Evolutionary conservation across 768 basidiomycete species (phyloP), one percentile per base, ranked within the genome.

Genomic region (Clavaria fumosa): DNA sequence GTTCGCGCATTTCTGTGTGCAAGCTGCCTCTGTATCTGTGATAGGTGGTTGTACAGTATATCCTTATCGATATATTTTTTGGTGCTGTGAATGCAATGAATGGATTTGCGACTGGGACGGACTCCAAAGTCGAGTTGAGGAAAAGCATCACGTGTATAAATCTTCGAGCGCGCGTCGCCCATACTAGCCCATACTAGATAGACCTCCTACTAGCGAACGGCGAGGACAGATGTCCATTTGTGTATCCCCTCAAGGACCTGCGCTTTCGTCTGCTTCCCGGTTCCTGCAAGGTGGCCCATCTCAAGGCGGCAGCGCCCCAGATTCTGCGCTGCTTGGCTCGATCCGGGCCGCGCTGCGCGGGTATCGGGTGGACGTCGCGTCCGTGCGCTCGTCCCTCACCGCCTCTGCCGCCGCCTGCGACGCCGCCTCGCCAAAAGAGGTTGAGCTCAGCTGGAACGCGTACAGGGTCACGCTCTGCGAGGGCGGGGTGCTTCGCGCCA

Each of bases 381-480:
- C 61, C 30, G 58, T 69, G 23, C 64, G 67, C 34, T 61, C 60
- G 4, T 56, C 62, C 3, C 55, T 57, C 14, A 64, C 66, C 37
- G 51, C 58, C 24, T 55, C 59, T 27, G 56, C 51, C 20, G 57
- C 51, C 4, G 62, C 67, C 10, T 49, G 59, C 4, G 57, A 51
- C 4, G 62, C 67, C 10, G 49, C 59, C 4, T 57, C 57, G 45
- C n/a, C n/a, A n/a, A 63, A 62, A n/a, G 75, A 72, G 40, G 66
- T 74, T 41, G 76, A 85, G 46, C 58, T 88, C 10, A 60, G 69
- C 11, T 88, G 84, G 85, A 70, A 79, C 45, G 60, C 65, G 17
- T 60, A 63, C 39, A 68, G 65, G 11, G 80, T 79, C 0, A 58
- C 80, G 1, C 59, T 81, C 46, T 75, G 70, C 41, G 61, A 63